Evolutionary conservation across 192 early-diverging fungal species (phyloP).

Genomic region (Backusella tarrabulga): DNA sequence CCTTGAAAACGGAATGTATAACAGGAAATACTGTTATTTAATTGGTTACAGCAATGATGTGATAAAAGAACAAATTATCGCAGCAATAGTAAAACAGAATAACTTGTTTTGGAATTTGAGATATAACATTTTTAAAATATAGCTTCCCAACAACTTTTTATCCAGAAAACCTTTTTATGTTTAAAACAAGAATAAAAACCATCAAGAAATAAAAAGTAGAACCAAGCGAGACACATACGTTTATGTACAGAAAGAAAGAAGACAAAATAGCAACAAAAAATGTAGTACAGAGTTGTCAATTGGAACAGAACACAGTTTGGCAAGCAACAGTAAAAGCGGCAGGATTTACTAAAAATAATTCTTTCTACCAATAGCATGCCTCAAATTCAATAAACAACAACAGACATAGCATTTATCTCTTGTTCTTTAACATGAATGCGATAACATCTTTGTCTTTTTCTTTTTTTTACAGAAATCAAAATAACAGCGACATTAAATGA

Average conservation of each 20-base stretch:
- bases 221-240: too few relatives aligned
- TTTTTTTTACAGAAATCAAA: background rate
- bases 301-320: background rate
- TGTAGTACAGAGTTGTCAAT: background rate
- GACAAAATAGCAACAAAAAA: background rate
- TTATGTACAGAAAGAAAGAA: background rate
- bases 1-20: background rate
- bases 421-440: background rate
- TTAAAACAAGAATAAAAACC: background rate
- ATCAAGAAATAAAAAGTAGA: too few relatives aligned
- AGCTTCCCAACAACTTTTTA: background rate
- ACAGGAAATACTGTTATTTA: background rate
- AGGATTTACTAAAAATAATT: background rate
- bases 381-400: background rate
- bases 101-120: background rate
- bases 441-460: background rate
- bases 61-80: conserved; percentile 3
- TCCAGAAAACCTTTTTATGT: background rate
- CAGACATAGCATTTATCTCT: background rate
- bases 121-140: background rate
- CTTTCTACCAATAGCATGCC: background rate
- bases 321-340: background rate
- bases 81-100: background rate
- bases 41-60: background rate
- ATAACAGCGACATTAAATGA: background rate